A percentile compares a stretch with the other conserved stretches of the same genome.
Conservation (phyloP, 2,329 filamentous ascomycete species). For the Beauveria brongniartii region DNA sequence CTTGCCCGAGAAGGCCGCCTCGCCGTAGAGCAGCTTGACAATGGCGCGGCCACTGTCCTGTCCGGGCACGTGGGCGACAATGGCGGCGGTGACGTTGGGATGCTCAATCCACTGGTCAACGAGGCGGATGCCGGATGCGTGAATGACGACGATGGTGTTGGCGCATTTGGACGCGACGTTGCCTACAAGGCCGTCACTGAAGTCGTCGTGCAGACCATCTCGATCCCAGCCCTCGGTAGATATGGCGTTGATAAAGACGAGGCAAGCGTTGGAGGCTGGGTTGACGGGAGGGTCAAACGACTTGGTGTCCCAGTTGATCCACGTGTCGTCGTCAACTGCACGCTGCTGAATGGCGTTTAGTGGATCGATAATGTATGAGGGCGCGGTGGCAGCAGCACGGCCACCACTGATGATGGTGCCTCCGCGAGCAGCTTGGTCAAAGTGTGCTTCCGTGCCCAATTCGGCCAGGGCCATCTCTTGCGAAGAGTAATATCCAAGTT, state of each 20-base stretch:
- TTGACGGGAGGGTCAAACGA: constrained; percentile 27
- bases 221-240: constrained; percentile 70
- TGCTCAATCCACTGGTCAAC: constrained; percentile 59
- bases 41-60: constrained; percentile 56
- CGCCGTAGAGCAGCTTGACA: constrained; percentile 49
- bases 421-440: constrained; percentile 40
- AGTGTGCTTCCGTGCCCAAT: constrained; percentile 34
- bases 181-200: constrained; percentile 50
- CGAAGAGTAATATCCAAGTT: constrained; percentile 39
- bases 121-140: constrained; percentile 53
- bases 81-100: constrained; percentile 54
- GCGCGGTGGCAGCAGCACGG: constrained; percentile 41
- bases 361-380: constrained; percentile 43
- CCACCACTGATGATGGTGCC: constrained; percentile 46
- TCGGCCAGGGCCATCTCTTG: constrained; percentile 36
- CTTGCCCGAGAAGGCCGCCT: constrained; percentile 44
- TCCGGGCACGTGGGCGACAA: constrained; percentile 57
- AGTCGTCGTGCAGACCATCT: constrained; percentile 59
- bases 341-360: constrained; percentile 49
- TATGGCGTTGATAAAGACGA: constrained; percentile 77
- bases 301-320: constrained; percentile 40
- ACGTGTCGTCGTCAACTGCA: constrained; percentile 44
- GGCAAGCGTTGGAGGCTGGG: constrained; percentile 49
- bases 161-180: constrained; percentile 52
- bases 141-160: constrained; percentile 57